Conservation (phyloP, 345 rosid genomes). For the Acer campestre region DNA sequence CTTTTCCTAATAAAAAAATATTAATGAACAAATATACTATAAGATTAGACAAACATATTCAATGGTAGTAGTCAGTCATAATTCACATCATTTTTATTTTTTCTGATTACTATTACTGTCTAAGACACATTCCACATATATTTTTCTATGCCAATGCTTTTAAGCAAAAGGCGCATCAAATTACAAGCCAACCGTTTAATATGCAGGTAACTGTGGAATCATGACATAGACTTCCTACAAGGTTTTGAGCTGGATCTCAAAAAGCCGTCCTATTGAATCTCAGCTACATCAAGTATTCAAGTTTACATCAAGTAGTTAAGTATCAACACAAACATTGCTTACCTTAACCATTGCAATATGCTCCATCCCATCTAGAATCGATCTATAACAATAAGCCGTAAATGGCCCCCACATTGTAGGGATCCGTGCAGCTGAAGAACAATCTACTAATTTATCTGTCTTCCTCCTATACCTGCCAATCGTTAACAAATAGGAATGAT, state of each 20-base stretch:
- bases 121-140: constrained; percentile 1
- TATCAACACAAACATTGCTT: constrained; percentile 25
- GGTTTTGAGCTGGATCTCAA: not conserved
- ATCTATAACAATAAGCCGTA: constrained; percentile 73
- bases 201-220: constrained; percentile 2
- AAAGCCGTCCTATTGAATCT: not conserved
- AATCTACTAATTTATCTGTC: constrained; percentile 76
- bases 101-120: not conserved
- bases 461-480: constrained; percentile 78
- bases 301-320: not conserved
- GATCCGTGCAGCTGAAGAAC: constrained; percentile 71
- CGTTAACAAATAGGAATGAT: not conserved
- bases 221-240: not conserved
- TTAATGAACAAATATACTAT: not conserved
- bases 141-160: not conserved
- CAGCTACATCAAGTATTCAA: not conserved
- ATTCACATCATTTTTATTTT: not conserved
- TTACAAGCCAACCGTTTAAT: not conserved
- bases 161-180: not conserved
- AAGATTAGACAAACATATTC: not conserved
- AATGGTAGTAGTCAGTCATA: not conserved
- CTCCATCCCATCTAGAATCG: constrained; percentile 86
- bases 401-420: constrained; percentile 98
- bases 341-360: constrained; percentile 99
- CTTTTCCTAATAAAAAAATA: not conserved